A percentile compares a stretch with the other conserved stretches of the same genome.
phyloP scores from a whole-genome alignment of 1,284 basidiomycete genomes.

The Cerrena zonata region DNA sequence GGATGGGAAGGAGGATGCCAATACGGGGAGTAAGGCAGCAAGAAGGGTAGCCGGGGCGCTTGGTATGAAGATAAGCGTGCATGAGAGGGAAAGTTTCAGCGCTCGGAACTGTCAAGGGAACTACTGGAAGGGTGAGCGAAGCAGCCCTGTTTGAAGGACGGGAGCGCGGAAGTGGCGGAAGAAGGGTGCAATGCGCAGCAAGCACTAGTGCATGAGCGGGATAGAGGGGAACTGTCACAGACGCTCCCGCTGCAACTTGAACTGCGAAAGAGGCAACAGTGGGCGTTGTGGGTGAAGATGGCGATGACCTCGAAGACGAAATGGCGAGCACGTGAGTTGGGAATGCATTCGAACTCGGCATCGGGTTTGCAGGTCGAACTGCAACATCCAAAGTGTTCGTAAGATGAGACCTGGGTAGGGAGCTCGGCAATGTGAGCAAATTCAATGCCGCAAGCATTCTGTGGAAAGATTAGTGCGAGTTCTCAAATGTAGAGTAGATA shows the following conservation, averaged over 20 bases:
- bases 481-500: neutral
- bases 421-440: slow-evolving; percentile 22
- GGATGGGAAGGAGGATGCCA: slow-evolving; percentile 53
- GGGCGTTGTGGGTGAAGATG: slow-evolving; percentile 25
- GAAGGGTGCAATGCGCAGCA: slow-evolving; percentile 46
- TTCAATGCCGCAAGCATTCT: slow-evolving; percentile 25
- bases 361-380: slow-evolving; percentile 21
- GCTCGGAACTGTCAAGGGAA: slow-evolving; percentile 62
- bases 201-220: slow-evolving; percentile 55
- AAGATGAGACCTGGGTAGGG: slow-evolving; percentile 24
- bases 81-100: slow-evolving; percentile 61
- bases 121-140: slow-evolving; percentile 48
- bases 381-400: slow-evolving; percentile 25
- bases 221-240: slow-evolving; percentile 39
- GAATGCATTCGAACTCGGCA: slow-evolving; percentile 30
- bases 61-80: slow-evolving; percentile 61
- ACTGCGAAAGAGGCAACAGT: slow-evolving; percentile 26
- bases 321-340: slow-evolving; percentile 56
- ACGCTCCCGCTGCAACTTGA: slow-evolving; percentile 19
- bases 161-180: slow-evolving; percentile 37
- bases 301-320: slow-evolving; percentile 29
- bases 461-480: slow-evolving; percentile 1
- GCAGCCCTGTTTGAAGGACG: slow-evolving; percentile 34
- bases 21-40: slow-evolving; percentile 47
- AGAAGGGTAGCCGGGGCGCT: slow-evolving; percentile 48